Percentiles rank a stretch among this genome's conserved stretches.
Conservation (phyloP, 2,329 filamentous ascomycete genomes). For the Coleophoma crateriformis region DNA sequence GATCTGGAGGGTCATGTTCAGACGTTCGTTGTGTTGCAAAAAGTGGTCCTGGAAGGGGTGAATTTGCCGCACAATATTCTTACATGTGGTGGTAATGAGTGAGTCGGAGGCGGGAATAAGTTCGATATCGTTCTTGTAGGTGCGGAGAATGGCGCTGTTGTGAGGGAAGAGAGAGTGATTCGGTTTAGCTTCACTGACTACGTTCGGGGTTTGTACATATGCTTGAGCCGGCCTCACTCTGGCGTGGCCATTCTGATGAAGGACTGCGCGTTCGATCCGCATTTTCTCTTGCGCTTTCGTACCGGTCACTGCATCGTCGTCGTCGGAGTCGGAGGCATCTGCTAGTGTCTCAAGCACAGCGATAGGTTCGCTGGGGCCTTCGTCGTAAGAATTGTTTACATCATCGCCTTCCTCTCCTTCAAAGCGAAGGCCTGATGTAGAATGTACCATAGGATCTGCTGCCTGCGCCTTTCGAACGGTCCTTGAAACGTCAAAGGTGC, state of each 20-base stretch:
- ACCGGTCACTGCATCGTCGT: background rate
- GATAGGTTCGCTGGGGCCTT: background rate
- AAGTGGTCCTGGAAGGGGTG: constrained; percentile 13
- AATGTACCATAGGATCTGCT: background rate
- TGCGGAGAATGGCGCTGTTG: constrained; percentile 7
- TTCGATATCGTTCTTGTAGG: constrained; percentile 11
- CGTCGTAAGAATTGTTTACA: background rate
- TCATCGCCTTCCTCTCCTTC: background rate
- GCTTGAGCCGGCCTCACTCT: background rate
- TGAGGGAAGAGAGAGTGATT: background rate
- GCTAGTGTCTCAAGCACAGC: background rate
- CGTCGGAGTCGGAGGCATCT: background rate
- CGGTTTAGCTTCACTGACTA: background rate
- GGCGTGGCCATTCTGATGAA: background rate
- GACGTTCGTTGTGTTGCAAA: constrained; percentile 35
- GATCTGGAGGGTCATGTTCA: constrained; percentile 60
- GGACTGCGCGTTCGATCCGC: background rate
- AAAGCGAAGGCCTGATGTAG: background rate
- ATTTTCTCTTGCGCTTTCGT: background rate
- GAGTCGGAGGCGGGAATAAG: constrained; percentile 5
- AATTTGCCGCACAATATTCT: constrained; percentile 5
- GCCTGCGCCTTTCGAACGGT: background rate
- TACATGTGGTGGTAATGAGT: constrained; percentile 11
- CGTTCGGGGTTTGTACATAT: background rate
- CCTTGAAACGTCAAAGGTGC: background rate